A percentile compares a stretch with the other conserved stretches of the same genome.
Evolutionary conservation across 1,139 yeast genomes (phyloP).

Genomic region (Yamadazyma dendronema): DNA sequence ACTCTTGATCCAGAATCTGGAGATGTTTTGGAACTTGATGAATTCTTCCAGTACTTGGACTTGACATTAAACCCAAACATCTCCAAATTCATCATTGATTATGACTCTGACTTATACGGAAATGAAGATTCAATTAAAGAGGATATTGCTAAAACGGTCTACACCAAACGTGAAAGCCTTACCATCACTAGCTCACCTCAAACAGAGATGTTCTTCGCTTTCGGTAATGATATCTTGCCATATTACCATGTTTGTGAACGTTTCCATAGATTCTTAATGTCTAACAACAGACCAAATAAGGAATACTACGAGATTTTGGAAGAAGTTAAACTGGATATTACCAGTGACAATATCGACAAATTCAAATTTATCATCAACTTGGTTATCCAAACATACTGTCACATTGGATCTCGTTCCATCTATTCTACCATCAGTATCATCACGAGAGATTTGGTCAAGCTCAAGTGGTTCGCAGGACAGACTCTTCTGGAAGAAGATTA

Average conservation of each 20-base stretch:
- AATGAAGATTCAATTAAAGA: constrained; percentile 25
- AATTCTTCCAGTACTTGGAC: constrained; percentile 65
- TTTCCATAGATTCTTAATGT: constrained; percentile 42
- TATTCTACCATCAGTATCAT: constrained; percentile 80
- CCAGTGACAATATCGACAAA: constrained; percentile 26
- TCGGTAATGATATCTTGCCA: constrained; percentile 37
- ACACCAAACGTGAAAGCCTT: constrained; percentile 30
- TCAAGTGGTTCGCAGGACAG: constrained; percentile 44
- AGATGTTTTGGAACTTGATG: constrained; percentile 39
- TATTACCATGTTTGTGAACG: constrained; percentile 35
- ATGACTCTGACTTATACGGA: constrained; percentile 41
- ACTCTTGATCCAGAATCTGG: constrained; percentile 31
- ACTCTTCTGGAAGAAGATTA: constrained; percentile 28
- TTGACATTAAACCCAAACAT: constrained; percentile 32
- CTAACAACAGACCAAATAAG: constrained; percentile 41
- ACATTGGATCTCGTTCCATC: constrained; percentile 84
- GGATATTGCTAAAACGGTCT: constrained; percentile 27
- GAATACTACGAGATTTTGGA: constrained; percentile 26
- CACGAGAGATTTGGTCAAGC: constrained; percentile 51
- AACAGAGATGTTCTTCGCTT: constrained; percentile 40
- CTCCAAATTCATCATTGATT: constrained; percentile 28
- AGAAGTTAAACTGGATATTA: constrained; percentile 30
- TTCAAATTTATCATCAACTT: constrained; percentile 56
- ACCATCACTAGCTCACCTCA: constrained; percentile 35
- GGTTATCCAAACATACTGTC: constrained; percentile 70